phyloP scores from a whole-genome alignment of 2,329 filamentous ascomycete genomes.

The Neofusicoccum kwambonambiense region DNA sequence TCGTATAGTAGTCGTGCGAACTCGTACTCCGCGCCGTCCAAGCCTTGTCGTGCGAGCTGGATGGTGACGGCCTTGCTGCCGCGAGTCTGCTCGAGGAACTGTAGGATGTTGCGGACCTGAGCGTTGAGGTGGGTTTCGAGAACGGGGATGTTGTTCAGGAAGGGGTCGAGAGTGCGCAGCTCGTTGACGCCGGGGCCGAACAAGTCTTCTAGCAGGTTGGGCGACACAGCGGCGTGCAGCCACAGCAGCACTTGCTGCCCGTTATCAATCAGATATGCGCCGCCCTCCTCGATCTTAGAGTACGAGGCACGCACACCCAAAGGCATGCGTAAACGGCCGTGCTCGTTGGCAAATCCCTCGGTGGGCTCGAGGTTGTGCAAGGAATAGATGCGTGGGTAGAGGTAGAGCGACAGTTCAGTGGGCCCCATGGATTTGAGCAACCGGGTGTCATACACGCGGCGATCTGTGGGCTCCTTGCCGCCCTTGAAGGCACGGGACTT shows the following conservation, averaged over 20 bases:
- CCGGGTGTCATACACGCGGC: slow-evolving; percentile 85
- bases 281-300: slow-evolving; percentile 83
- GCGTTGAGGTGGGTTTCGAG: slow-evolving; percentile 91
- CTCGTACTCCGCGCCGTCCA: slow-evolving; percentile 95
- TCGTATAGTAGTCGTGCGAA: slow-evolving; percentile 90
- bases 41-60: slow-evolving; percentile 85
- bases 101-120: slow-evolving; percentile 88
- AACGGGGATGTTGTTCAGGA: slow-evolving; percentile 74
- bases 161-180: slow-evolving; percentile 77
- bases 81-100: slow-evolving; percentile 76
- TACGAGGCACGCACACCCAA: slow-evolving; percentile 79
- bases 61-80: slow-evolving; percentile 86
- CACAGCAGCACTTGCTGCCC: slow-evolving; percentile 89
- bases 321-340: slow-evolving; percentile 83
- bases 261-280: slow-evolving; percentile 92
- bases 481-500: slow-evolving; percentile 93
- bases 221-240: slow-evolving; percentile 89
- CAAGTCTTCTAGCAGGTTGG: slow-evolving; percentile 84
- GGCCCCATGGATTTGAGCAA: slow-evolving; percentile 86
- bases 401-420: slow-evolving; percentile 81
- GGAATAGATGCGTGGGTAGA: slow-evolving; percentile 91
- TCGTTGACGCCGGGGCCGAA: slow-evolving; percentile 74
- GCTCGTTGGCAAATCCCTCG: slow-evolving; percentile 91
- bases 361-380: slow-evolving; percentile 84
- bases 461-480: slow-evolving; percentile 85